Percentiles rank a stretch among this genome's conserved stretches.
phyloP scores from a whole-genome alignment of 805 yeast genomes.

The Pichia insulana region DNA sequence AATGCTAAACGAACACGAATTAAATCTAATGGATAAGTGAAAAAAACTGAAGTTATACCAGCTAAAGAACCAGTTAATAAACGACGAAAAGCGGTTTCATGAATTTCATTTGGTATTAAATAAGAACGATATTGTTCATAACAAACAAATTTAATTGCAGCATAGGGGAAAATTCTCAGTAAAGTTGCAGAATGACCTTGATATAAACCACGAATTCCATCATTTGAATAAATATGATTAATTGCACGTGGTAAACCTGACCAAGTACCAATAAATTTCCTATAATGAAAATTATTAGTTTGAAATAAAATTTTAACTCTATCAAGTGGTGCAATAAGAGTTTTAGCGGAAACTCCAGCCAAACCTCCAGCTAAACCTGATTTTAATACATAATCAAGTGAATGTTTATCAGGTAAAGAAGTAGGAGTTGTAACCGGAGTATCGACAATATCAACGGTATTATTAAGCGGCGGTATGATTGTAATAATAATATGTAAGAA shows the following conservation, averaged over 20 bases:
- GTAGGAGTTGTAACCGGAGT: too few relatives aligned
- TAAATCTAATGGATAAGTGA: slow-evolving; percentile 88
- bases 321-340: slow-evolving; percentile 91
- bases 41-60: slow-evolving; percentile 78
- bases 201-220: slow-evolving; percentile 75
- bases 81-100: slow-evolving; percentile 77
- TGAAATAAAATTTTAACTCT: slow-evolving; percentile 92
- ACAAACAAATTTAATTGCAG: slow-evolving; percentile 92
- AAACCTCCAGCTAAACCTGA: slow-evolving; percentile 92
- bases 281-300: slow-evolving; percentile 85
- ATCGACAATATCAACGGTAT: too few relatives aligned
- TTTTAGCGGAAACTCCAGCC: slow-evolving; percentile 95
- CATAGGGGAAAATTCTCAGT: slow-evolving; percentile 88
- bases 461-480: too few relatives aligned
- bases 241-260: slow-evolving; percentile 71
- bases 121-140: slow-evolving; percentile 84
- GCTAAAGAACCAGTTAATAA: slow-evolving; percentile 84
- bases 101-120: slow-evolving; percentile 62
- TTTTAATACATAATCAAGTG: slow-evolving; percentile 67
- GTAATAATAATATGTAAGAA: too few relatives aligned
- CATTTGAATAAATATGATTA: slow-evolving; percentile 49
- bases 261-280: slow-evolving; percentile 70
- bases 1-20: slow-evolving; percentile 88
- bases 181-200: slow-evolving; percentile 96
- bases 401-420: slow-evolving; percentile 48